These are phyloP conservation scores for Xanthoparmelia taractica DNA, from an alignment of 495 filamentous ascomycete genomes.

Conservation along the genomic window DNA sequence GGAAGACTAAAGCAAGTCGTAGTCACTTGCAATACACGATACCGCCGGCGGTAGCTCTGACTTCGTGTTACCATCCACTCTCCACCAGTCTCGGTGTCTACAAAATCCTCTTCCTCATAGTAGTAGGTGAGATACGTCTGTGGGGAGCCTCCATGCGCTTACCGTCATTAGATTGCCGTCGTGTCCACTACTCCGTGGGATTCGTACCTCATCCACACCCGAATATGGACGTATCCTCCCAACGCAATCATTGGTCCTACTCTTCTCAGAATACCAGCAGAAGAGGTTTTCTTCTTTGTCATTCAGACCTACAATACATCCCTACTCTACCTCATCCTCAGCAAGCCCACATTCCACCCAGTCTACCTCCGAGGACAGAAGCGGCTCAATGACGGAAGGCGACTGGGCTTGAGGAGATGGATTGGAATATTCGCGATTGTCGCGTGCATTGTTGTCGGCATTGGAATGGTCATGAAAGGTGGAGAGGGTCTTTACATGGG, in stretches of 20 bases:
- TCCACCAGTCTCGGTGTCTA: conserved; percentile 49
- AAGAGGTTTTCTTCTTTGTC: conserved; percentile 69
- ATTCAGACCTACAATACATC: conserved; percentile 66
- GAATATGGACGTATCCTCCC: conserved; percentile 61
- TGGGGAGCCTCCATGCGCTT: neutral
- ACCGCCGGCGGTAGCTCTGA: conserved; percentile 50
- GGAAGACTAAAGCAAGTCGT: neutral
- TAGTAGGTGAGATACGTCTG: conserved; percentile 25
- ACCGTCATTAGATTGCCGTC: conserved; percentile 42
- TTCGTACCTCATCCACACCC: conserved; percentile 54
- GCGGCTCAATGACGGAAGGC: conserved; percentile 20
- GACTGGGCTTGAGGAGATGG: conserved; percentile 22
- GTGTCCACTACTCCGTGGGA: conserved; percentile 62
- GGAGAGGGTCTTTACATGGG: conserved; percentile 53
- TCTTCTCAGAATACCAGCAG: conserved; percentile 51
- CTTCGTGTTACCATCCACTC: conserved; percentile 49
- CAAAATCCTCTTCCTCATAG: conserved; percentile 49
- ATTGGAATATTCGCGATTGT: conserved; percentile 39
- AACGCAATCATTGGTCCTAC: conserved; percentile 50
- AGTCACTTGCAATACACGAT: conserved; percentile 65
- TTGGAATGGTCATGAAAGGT: conserved; percentile 34
- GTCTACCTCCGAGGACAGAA: conserved; percentile 39
- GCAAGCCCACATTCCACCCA: conserved; percentile 52
- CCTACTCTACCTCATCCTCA: conserved; percentile 55
- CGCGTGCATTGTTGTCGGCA: conserved; percentile 33